Percentiles rank a stretch among this genome's conserved stretches.
Evolutionary conservation across 2,329 filamentous ascomycete genomes (phyloP).

Genomic region (Beauveria sp.): DNA sequence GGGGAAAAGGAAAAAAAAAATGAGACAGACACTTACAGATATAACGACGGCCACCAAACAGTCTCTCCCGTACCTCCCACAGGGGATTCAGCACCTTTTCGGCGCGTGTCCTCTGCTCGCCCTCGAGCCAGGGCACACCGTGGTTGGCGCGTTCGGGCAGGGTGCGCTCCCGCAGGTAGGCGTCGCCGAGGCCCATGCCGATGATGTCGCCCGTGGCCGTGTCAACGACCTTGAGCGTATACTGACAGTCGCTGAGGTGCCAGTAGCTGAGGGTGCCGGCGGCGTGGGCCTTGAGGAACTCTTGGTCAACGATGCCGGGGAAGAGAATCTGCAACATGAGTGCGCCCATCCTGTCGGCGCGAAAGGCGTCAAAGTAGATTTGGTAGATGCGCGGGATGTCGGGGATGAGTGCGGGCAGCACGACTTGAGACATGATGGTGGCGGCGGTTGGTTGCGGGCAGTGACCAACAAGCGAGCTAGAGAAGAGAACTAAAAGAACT

Average conservation of each 20-base stretch:
- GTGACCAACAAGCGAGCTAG: neutral
- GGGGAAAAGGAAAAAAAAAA: neutral
- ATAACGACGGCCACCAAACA: constrained; percentile 31
- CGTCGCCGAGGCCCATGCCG: constrained; percentile 40
- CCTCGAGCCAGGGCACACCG: constrained; percentile 38
- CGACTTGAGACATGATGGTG: constrained; percentile 29
- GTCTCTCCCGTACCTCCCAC: constrained; percentile 32
- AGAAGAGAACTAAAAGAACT: neutral
- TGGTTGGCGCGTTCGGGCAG: constrained; percentile 35
- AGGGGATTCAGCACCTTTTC: constrained; percentile 34
- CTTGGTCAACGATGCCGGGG: constrained; percentile 26
- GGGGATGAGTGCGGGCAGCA: constrained; percentile 37
- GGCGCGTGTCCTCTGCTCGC: constrained; percentile 34
- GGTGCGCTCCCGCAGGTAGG: constrained; percentile 29
- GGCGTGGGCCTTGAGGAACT: constrained; percentile 36
- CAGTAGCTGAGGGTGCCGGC: constrained; percentile 32
- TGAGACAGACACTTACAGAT: constrained; percentile 29
- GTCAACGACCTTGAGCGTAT: constrained; percentile 41
- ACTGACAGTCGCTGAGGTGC: constrained; percentile 32
- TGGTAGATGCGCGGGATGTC: constrained; percentile 40
- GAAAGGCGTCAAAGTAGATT: constrained; percentile 39
- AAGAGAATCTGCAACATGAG: constrained; percentile 36
- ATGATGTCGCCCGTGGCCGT: constrained; percentile 33
- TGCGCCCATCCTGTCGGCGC: constrained; percentile 28
- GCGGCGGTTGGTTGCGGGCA: neutral